phyloP scores from a whole-genome alignment of 2,329 filamentous ascomycete species.

The Bertia moriformis region DNA sequence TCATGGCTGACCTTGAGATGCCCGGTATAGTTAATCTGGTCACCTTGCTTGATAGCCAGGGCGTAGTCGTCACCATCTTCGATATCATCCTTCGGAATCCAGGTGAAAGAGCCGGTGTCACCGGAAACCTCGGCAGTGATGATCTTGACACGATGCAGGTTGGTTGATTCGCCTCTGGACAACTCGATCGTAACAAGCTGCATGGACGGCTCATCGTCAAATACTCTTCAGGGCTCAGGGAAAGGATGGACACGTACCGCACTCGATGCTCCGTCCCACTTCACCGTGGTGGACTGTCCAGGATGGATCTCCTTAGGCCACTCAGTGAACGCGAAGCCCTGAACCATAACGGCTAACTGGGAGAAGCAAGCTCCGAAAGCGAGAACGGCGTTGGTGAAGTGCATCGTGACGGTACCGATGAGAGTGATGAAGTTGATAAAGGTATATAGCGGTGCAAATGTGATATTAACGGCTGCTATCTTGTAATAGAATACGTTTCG shows the following conservation, averaged over 20 bases:
- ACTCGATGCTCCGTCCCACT: not conserved
- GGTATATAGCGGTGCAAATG: no score
- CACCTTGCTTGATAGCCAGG: conserved; percentile 38
- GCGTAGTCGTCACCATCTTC: conserved; percentile 34
- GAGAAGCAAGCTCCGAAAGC: not conserved
- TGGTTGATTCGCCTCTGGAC: conserved; percentile 29
- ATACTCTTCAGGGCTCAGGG: not conserved
- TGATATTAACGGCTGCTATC: no score
- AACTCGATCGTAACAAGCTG: conserved; percentile 13
- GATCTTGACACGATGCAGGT: conserved; percentile 32
- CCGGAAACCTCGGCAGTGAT: conserved; percentile 28
- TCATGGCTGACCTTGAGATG: no score
- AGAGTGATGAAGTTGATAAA: no score
- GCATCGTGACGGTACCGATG: not conserved
- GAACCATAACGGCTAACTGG: not conserved
- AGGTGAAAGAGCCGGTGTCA: conserved; percentile 31
- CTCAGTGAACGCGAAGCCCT: not conserved
- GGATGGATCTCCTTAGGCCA: not conserved
- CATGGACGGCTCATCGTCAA: not conserved
- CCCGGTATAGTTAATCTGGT: conserved; percentile 36
- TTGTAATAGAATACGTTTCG: no score
- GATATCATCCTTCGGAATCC: conserved; percentile 29
- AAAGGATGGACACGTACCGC: not conserved
- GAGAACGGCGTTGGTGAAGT: not conserved
- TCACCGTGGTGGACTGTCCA: not conserved